Base-by-base conservation (phyloP, 1,139 yeast species). In the Yamadazyma atlantica region DNA sequence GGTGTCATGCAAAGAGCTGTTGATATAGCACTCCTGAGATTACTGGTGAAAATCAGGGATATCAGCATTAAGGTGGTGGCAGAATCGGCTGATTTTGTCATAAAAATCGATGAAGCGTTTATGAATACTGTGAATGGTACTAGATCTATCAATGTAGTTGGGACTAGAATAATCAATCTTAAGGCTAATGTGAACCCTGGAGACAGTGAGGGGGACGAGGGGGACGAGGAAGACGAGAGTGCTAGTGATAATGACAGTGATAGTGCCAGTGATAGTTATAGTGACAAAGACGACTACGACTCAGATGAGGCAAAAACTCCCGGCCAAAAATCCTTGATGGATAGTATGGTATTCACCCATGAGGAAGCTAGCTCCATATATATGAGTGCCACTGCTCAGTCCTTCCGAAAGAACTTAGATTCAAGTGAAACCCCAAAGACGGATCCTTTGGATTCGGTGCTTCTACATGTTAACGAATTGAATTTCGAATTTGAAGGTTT, bases 311-410 rank as follows among this genome's bases (percentile, higher is more conserved):
- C 30, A 16, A 15, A 8, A 16, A 67, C 65, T 1, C n/a, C n/a
- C n/a, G n/a, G n/a, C n/a, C 66, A 69, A 7, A 66, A 61, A 28
- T 69, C 75, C 0, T 51, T 85, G 41, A 63, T 76, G 62, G 77
- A 78, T 35, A 82, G 89, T 49, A 73, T 80, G 63, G 68, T 80
- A 28, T 82, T 82, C 50, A 80, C 92, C 0, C 84, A 78, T 38
- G 81, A 76, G 37, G 85, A 83, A 44, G 84, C 85, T 2, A 75
- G 80, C 34, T 82, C 94, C 1, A 73, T 88, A 23, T 88, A 86
- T 54, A 80, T 86, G 90, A 86, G 95, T 59, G 95, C 96, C 1
- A 67, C 80, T 2, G 80, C 83, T 0, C 66, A 62, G 41, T 50
- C 70, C 3, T 62, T 67, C 47, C 58, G 40, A 42, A 48, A 49